Evolutionary conservation across 2,329 filamentous ascomycete species (phyloP).

Genomic region (Botrytis elliptica): DNA sequence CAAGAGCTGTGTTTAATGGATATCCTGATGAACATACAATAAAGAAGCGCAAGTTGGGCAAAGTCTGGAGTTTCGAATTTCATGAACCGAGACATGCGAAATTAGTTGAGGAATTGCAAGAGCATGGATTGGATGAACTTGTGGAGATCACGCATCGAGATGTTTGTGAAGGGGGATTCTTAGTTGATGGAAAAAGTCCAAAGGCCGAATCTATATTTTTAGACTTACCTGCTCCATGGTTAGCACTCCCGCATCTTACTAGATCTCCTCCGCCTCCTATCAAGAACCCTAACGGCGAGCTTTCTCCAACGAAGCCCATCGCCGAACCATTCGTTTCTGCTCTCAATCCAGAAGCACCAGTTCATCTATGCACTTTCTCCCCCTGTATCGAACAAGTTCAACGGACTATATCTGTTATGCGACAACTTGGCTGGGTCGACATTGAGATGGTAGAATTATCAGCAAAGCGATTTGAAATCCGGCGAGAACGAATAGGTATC

Average conservation of each 20-base stretch:
- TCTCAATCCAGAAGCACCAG: slow-evolving; percentile 69
- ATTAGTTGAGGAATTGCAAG: slow-evolving; percentile 66
- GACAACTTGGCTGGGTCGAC: slow-evolving; percentile 81
- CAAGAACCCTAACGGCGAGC: slow-evolving; percentile 22
- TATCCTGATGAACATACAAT: slow-evolving; percentile 49
- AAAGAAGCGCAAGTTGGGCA: slow-evolving; percentile 52
- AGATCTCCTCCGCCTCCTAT: slow-evolving; percentile 44
- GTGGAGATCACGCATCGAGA: slow-evolving; percentile 76
- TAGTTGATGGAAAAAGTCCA: slow-evolving; percentile 55
- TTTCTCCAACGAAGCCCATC: neutral
- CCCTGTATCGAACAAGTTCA: slow-evolving; percentile 97
- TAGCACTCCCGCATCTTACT: slow-evolving; percentile 73
- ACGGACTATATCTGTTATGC: slow-evolving; percentile 76
- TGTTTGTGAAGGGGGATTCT: slow-evolving; percentile 74
- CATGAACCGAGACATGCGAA: slow-evolving; percentile 70
- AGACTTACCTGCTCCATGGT: slow-evolving; percentile 79
- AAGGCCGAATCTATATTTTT: slow-evolving; percentile 72
- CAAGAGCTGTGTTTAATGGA: slow-evolving; percentile 72
- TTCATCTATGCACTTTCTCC: slow-evolving; percentile 89
- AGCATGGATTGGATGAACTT: slow-evolving; percentile 63
- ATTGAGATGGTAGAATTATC: slow-evolving; percentile 91
- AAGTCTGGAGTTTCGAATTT: slow-evolving; percentile 81
- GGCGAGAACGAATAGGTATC: slow-evolving; percentile 76
- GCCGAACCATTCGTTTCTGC: slow-evolving; percentile 52
- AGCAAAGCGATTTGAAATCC: slow-evolving; percentile 75